phyloP scores from a whole-genome alignment of 2,329 filamentous ascomycete genomes.

The Dryadomyces quercus-mongolicae region DNA sequence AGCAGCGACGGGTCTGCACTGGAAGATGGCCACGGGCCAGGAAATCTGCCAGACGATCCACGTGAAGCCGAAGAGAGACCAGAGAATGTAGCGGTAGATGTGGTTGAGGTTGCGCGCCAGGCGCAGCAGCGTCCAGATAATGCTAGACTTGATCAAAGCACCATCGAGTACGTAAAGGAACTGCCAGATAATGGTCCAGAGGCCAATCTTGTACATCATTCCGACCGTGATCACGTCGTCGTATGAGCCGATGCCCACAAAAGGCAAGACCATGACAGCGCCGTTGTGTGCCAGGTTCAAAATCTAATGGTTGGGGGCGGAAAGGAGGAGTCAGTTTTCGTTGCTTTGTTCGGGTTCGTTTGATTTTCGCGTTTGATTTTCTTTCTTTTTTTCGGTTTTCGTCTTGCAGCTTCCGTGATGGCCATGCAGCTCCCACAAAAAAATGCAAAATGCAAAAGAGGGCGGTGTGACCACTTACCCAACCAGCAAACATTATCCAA shows the following conservation, averaged over 20 bases:
- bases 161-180: slow-evolving; percentile 1
- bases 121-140: slow-evolving; percentile 17
- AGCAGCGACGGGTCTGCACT: slow-evolving; percentile 10
- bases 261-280: not conserved
- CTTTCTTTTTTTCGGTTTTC: not conserved
- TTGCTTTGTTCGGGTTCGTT: not conserved
- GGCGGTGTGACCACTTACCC: not conserved
- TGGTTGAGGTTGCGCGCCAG: slow-evolving; percentile 11
- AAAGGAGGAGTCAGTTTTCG: not conserved
- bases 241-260: slow-evolving; percentile 1
- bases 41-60: slow-evolving; percentile 10
- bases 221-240: not conserved
- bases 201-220: not conserved
- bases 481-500: slow-evolving; percentile 5
- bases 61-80: slow-evolving; percentile 10
- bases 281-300: not conserved
- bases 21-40: slow-evolving; percentile 12
- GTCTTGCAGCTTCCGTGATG: too few species aligned
- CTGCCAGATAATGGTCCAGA: slow-evolving; percentile 3
- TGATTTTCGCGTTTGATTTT: not conserved
- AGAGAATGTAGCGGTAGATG: slow-evolving; percentile 5
- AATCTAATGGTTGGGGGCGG: not conserved
- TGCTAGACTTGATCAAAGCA: slow-evolving; percentile 15
- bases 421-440: too few species aligned
- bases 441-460: not conserved